Conservation (phyloP, 306 rosid species). For the Pachyrhizus erosus region DNA sequence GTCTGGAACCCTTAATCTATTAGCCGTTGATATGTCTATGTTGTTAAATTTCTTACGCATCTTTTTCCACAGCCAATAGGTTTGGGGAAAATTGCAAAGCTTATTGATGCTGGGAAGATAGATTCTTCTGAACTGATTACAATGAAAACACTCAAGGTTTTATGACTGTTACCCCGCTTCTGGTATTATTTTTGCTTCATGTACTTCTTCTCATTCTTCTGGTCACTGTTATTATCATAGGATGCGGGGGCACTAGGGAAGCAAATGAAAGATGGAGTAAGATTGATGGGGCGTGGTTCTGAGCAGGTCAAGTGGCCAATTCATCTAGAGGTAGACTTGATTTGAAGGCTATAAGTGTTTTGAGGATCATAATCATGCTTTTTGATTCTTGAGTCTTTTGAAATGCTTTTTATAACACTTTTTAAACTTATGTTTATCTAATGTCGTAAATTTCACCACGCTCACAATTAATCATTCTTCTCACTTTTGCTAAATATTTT, state of each 20-base stretch:
- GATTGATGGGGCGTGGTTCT: constrained; percentile 98
- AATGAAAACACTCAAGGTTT: constrained; percentile 95
- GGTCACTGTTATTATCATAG: constrained; percentile 53
- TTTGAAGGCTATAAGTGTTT: constrained; percentile 15
- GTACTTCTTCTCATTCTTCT: constrained; percentile 42
- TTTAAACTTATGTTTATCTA: constrained; percentile 9
- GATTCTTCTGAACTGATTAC: constrained; percentile 92
- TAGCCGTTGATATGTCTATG: neutral
- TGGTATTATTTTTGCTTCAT: constrained; percentile 41
- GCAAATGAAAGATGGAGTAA: constrained; percentile 88
- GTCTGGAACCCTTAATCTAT: neutral
- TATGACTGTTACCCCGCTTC: constrained; percentile 31
- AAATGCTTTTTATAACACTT: neutral
- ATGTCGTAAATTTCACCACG: constrained; percentile 8
- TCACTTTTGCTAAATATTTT: neutral
- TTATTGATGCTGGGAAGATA: constrained; percentile 87
- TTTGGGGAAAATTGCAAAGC: constrained; percentile 81
- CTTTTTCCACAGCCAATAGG: constrained; percentile 79
- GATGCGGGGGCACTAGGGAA: constrained; percentile 92
- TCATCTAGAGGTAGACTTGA: constrained; percentile 78
- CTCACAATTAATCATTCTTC: constrained; percentile 5
- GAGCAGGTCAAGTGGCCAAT: constrained; percentile 92
- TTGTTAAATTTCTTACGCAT: constrained; percentile 9
- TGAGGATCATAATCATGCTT: constrained; percentile 8
- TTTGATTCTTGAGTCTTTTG: constrained; percentile 6